Base-by-base conservation (phyloP, 768 basidiomycete species). In the Termitomyces sp. region DNA sequence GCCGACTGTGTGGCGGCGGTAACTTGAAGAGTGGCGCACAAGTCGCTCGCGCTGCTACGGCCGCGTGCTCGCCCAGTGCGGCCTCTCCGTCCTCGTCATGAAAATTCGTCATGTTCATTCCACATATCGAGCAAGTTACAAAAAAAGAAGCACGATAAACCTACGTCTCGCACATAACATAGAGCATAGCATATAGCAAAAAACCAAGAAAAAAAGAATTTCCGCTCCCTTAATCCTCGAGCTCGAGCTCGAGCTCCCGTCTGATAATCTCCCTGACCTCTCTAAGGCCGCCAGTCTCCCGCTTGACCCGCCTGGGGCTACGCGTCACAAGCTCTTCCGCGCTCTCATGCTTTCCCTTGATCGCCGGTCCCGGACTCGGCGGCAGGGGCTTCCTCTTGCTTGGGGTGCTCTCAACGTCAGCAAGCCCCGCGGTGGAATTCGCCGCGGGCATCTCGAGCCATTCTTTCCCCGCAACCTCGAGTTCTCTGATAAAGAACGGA, bases 221-320 rank as follows among this genome's bases (percentile, higher is more conserved):
- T 28, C n/a, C n/a, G n/a, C 7, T 14, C 12, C 9, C 13, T 28
- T 66, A 82, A 66, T 90, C 88, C 54, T 84, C 77, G 61, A 86
- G 69, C 71, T 84, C 77, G 61, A 86, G 69, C 71, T 92, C 90
- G 64, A 92, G 73, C 73, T 92, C 91, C 61, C 79, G 76, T 64
- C 89, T 80, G 66, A 93, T 89, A 65, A 90, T 85, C 71, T 93
- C 90, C 57, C 90, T 75, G 33, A 92, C 90, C 68, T 89, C 82
- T 40, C 91, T 79, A 63, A 93, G 75, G 0, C 90, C 89, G 33
- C 90, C 87, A 6, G 74, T 79, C 65, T 91, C 88, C 28, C 76
- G 78, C 66, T 84, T 87, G 36, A 93, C 85, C 59, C 82, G 75
- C 56, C 81, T 82, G 7, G 91, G 91, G 69, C 90, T 92, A 48